phyloP scores from a whole-genome alignment of 1,284 basidiomycete species.

The Tylopilus microsporus region DNA sequence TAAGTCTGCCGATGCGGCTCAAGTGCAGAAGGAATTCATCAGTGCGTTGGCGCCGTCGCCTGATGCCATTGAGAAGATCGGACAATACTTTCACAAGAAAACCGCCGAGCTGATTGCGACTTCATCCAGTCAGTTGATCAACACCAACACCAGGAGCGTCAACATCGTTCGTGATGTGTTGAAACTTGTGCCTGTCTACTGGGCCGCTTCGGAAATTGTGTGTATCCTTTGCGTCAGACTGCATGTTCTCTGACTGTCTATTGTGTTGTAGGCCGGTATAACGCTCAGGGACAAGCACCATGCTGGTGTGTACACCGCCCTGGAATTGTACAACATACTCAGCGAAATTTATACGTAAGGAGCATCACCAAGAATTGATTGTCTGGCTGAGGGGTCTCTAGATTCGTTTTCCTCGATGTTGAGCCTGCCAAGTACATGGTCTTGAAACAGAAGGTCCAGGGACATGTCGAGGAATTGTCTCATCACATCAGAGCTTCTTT shows the following conservation, averaged over 20 bases:
- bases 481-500: constrained; percentile 50
- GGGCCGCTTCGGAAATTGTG: constrained; percentile 66
- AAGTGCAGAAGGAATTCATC: constrained; percentile 49
- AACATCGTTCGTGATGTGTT: constrained; percentile 72
- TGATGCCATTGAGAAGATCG: constrained; percentile 47
- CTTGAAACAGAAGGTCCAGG: constrained; percentile 47
- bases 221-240: constrained; percentile 23
- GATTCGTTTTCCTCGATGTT: constrained; percentile 70
- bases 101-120: constrained; percentile 52
- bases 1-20: constrained; percentile 42
- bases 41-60: constrained; percentile 44
- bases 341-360: constrained; percentile 65
- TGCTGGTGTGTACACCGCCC: constrained; percentile 55
- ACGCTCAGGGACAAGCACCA: constrained; percentile 59
- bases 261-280: constrained; percentile 56
- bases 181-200: constrained; percentile 59
- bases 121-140: constrained; percentile 52
- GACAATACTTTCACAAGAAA: constrained; percentile 56
- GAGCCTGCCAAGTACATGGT: constrained; percentile 55
- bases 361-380: neutral
- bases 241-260: constrained; percentile 3
- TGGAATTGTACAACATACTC: constrained; percentile 59
- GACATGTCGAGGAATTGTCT: constrained; percentile 50
- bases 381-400: constrained; percentile 26
- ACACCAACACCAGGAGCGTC: constrained; percentile 46